Evolutionary conservation across 2,329 filamentous ascomycete species (phyloP), one percentile per base, ranked within the genome.

Genomic region (Aspergillus sp.): DNA sequence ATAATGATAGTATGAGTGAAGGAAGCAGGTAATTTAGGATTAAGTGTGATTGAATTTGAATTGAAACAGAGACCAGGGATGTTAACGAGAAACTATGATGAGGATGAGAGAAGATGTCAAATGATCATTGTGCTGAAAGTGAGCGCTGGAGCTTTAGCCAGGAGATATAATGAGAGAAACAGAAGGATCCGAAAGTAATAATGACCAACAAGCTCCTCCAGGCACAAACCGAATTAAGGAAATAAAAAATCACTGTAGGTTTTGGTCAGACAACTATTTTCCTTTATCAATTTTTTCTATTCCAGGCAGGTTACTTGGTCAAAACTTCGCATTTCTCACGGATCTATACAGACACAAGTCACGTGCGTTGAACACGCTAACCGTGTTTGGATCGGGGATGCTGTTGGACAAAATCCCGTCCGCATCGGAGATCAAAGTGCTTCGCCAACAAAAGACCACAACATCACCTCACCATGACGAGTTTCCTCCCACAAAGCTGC

Each of bases 401-500:
- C 58, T 57, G 61, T 59, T 58, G 62, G 63, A 66, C 69, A 71
- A 74, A 74, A 70, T 72, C 68, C 26, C 63, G 64, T 64, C 55
- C 45, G 61, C 55, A 61, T 62, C 60, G 59, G 63, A 69, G 65
- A 55, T 63, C 58, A 61, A 64, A 61, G 56, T 62, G 56, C 53
- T 62, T 56, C 39, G 59, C 48, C 57, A 57, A 63, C 60, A 58
- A 36, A 63, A 66, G 64, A 64, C 59, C 61, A 45, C 64, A 62
- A 64, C 62, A 30, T 58, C 61, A 60, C 59, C 48, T 43, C 58
- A 57, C 56, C 66, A 91, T 91, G 87, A 81, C 91, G 70, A 83
- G 83, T 65, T 83, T 85, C 63, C 81, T 84, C 67, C 81, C 86
- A 72, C 82, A 83, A 68, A 83, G 82, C 75, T 82, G 81, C 64